Evolutionary conservation across 2,329 filamentous ascomycete species (phyloP).

Genomic region (Neofusicoccum sp.): DNA sequence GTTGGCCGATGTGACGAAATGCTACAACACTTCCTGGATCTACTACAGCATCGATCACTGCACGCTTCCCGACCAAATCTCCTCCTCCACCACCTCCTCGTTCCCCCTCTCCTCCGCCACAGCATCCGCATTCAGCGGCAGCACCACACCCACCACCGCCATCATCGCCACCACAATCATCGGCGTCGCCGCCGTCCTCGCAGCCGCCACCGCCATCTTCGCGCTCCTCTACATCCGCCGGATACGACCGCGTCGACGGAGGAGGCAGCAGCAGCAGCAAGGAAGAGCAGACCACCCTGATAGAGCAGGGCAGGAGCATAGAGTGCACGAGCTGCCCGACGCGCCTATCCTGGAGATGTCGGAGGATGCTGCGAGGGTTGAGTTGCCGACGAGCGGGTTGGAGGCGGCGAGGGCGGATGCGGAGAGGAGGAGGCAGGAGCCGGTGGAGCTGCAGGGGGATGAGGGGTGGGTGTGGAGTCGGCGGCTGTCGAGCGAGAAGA

Average conservation of each 20-base stretch:
- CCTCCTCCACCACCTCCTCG: not conserved
- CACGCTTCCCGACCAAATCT: conserved; percentile 37
- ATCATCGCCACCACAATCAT: not conserved
- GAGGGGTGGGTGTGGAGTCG: not conserved
- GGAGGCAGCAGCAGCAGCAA: not conserved
- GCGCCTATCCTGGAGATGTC: not conserved
- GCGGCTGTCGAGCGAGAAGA: not conserved
- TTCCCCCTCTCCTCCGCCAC: not conserved
- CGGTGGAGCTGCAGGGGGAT: not conserved
- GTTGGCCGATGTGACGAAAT: not conserved
- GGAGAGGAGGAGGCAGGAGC: not conserved
- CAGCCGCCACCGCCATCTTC: not conserved
- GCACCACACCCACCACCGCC: not conserved
- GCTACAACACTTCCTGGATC: conserved; percentile 11
- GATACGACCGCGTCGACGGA: not conserved
- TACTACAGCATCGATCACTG: conserved; percentile 20
- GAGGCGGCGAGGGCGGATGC: not conserved
- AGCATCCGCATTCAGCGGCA: not conserved
- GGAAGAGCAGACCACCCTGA: not conserved
- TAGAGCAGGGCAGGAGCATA: not conserved
- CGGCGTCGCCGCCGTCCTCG: not conserved
- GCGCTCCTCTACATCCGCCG: not conserved
- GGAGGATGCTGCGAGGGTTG: not conserved
- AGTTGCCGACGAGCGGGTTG: not conserved
- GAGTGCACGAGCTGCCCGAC: not conserved